Evolutionary conservation across 371 early-diverging fungal genomes (phyloP).

Genomic region (Mortierella sp.): DNA sequence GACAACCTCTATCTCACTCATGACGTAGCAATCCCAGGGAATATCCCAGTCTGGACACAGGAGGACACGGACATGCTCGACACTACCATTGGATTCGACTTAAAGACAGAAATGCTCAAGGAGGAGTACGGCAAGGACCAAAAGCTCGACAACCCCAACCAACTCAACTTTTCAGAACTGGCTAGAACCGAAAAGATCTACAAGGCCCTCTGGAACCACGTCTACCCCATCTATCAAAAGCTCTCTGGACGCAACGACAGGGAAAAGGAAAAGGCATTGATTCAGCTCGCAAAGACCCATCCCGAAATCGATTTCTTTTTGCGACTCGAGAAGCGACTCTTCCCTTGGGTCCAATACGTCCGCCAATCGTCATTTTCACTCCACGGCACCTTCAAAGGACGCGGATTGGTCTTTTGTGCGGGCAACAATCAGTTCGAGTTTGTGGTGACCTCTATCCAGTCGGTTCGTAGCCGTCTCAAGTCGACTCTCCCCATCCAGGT

Average conservation of each 20-base stretch:
- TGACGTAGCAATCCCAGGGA: constrained; percentile 52
- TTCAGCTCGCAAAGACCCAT: constrained; percentile 37
- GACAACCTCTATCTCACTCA: constrained; percentile 48
- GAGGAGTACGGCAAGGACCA: constrained; percentile 30
- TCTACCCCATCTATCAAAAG: constrained; percentile 34
- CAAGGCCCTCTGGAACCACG: constrained; percentile 53
- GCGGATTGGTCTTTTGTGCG: constrained; percentile 81
- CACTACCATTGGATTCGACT: constrained; percentile 28
- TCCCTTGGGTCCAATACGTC: constrained; percentile 42
- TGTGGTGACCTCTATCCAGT: constrained; percentile 70
- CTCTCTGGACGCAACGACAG: constrained; percentile 34
- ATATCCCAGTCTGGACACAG: constrained; percentile 46
- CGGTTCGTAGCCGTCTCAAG: constrained; percentile 69
- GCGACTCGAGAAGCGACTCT: constrained; percentile 40
- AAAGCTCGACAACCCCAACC: background rate
- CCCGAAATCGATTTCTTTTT: constrained; percentile 47
- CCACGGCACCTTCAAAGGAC: constrained; percentile 49
- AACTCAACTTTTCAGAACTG: constrained; percentile 37
- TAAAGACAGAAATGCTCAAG: constrained; percentile 35
- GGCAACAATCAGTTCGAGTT: constrained; percentile 77
- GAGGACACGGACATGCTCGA: constrained; percentile 42
- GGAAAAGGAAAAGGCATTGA: constrained; percentile 26
- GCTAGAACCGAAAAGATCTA: constrained; percentile 36
- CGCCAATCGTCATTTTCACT: constrained; percentile 46
- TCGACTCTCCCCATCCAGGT: constrained; percentile 81